phyloP scores from a whole-genome alignment of 1,284 basidiomycete species.

The Ganoderma sp. region DNA sequence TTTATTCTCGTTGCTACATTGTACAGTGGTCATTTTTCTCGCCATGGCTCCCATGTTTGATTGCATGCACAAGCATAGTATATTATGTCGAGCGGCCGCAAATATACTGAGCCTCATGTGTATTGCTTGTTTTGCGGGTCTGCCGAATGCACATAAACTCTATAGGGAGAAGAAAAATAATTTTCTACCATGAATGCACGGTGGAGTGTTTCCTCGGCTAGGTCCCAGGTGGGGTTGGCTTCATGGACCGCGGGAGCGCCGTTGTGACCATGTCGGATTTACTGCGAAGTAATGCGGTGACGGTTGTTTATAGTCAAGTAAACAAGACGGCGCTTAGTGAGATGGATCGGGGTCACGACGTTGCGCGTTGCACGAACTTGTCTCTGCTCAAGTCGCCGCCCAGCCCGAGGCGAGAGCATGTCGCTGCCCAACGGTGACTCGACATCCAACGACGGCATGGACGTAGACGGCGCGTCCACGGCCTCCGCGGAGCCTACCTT shows the following conservation, averaged over 20 bases:
- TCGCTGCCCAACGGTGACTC: conserved; percentile 16
- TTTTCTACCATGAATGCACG: neutral
- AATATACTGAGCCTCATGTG: conserved; percentile 8
- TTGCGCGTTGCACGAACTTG: neutral
- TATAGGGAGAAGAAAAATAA: neutral
- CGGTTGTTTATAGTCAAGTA: neutral
- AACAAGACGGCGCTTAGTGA: conserved; percentile 3
- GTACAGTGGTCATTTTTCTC: conserved; percentile 23
- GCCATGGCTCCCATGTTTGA: conserved; percentile 14
- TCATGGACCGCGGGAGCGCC: neutral
- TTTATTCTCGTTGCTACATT: conserved; percentile 29
- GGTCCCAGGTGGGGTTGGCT: too few relatives aligned
- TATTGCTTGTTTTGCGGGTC: conserved; percentile 3
- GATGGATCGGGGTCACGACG: conserved; percentile 6
- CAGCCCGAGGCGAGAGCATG: conserved; percentile 7
- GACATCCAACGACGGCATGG: conserved; percentile 16
- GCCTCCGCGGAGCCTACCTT: neutral
- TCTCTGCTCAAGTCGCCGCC: neutral
- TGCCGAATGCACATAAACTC: conserved; percentile 7
- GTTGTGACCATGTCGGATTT: neutral
- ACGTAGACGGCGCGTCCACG: conserved; percentile 11
- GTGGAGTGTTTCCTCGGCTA: neutral
- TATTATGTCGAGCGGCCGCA: conserved; percentile 21
- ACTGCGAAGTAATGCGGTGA: neutral
- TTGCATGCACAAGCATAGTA: conserved; percentile 28